These are phyloP conservation scores for Pichia sp. DNA, from an alignment of 1,139 yeast species.

Conservation along the genomic window DNA sequence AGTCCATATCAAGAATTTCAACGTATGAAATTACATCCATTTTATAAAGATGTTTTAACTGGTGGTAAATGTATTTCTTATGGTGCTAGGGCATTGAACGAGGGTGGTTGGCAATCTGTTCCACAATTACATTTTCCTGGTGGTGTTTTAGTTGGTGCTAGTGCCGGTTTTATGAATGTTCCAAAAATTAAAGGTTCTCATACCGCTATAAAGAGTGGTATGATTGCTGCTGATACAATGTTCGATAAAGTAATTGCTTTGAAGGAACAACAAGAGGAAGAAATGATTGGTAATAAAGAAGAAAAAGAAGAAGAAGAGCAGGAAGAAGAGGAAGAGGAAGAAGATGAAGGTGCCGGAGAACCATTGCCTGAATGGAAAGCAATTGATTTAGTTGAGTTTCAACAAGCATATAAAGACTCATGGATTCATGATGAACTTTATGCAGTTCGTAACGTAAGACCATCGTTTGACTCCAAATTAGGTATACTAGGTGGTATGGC, in stretches of 20 bases:
- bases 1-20: conserved; percentile 97
- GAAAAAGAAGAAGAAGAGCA: conserved; percentile 35
- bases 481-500: conserved; percentile 76
- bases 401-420: conserved; percentile 57
- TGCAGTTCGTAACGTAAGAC: conserved; percentile 83
- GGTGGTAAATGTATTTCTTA: conserved; percentile 92
- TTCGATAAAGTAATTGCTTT: conserved; percentile 46
- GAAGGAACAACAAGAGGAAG: conserved; percentile 34
- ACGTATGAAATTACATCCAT: conserved; percentile 86
- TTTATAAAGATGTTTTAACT: conserved; percentile 62
- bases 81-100: conserved; percentile 93
- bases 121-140: conserved; percentile 92
- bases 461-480: conserved; percentile 69
- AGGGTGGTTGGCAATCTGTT: conserved; percentile 90
- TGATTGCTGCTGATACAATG: conserved; percentile 86
- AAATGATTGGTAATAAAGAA: conserved; percentile 33
- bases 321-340: conserved; percentile 26
- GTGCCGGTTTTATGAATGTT: conserved; percentile 95
- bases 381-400: conserved; percentile 52
- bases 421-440: conserved; percentile 83
- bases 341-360: conserved; percentile 31
- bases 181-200: conserved; percentile 98
- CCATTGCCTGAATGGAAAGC: conserved; percentile 34
- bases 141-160: conserved; percentile 87
- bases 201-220: conserved; percentile 92